phyloP scores from a whole-genome alignment of 768 basidiomycete genomes.

The Suillus plorans region DNA sequence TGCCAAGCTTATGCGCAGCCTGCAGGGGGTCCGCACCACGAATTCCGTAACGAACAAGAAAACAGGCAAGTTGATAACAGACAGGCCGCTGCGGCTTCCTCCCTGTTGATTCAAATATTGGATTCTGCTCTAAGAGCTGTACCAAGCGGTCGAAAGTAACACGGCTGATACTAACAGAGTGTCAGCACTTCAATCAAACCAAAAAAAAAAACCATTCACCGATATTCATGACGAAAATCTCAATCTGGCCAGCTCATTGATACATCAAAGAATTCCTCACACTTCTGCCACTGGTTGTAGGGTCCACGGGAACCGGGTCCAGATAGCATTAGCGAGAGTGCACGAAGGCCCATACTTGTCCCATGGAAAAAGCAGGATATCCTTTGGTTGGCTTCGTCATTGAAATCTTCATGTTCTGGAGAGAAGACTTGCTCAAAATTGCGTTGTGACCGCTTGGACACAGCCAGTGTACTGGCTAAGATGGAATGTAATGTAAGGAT shows the following conservation, averaged over 20 bases:
- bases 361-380: too few relatives aligned
- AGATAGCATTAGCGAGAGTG: too few relatives aligned
- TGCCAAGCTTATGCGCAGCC: conserved; percentile 17
- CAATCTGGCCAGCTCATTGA: conserved; percentile 4
- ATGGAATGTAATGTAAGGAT: too few relatives aligned
- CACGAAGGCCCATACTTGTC: too few relatives aligned
- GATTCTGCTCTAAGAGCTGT: conserved; percentile 12
- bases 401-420: too few relatives aligned
- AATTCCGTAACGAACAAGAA: conserved; percentile 21
- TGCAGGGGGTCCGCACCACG: conserved; percentile 14
- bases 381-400: too few relatives aligned
- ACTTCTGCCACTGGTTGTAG: too few relatives aligned
- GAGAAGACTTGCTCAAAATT: too few relatives aligned
- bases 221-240: conserved; percentile 2
- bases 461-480: too few relatives aligned
- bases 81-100: conserved; percentile 22
- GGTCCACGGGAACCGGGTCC: too few relatives aligned
- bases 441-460: too few relatives aligned
- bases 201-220: not conserved
- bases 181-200: not conserved
- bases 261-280: not conserved
- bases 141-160: conserved; percentile 14
- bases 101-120: conserved; percentile 16
- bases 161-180: conserved; percentile 5
- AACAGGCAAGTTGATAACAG: conserved; percentile 21